A percentile compares a stretch with the other conserved stretches of the same genome.
Evolutionary conservation across 1,284 basidiomycete species (phyloP).

Genomic region (Rhodotorula sp.): DNA sequence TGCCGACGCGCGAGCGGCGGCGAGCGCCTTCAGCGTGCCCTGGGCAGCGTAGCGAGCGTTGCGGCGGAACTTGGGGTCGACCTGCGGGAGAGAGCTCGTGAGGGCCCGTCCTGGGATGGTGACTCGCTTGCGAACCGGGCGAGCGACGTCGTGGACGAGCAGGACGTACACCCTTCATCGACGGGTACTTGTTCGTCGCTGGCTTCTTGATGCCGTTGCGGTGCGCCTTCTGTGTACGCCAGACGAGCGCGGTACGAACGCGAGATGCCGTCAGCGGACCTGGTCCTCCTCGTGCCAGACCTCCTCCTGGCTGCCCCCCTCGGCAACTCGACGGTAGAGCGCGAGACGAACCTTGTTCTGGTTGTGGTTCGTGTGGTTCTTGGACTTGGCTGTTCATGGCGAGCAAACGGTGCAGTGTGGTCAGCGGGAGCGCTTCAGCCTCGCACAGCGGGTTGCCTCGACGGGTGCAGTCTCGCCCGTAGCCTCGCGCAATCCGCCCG

Average conservation of each 20-base stretch:
- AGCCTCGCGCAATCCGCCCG: no score
- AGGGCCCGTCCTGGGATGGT: no score
- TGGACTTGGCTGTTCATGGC: conserved; percentile 56
- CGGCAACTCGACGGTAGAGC: background rate
- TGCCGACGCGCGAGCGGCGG: conserved; percentile 1
- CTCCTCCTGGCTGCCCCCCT: background rate
- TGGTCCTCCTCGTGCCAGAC: background rate
- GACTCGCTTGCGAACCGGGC: background rate
- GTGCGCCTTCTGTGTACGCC: conserved; percentile 70
- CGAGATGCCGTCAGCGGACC: conserved; percentile 1
- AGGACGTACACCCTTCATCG: conserved; percentile 76
- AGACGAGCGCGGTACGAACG: background rate
- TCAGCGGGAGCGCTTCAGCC: no score
- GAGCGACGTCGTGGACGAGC: background rate
- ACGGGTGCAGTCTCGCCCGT: no score
- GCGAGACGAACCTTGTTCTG: conserved; percentile 58
- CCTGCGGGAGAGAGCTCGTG: conserved; percentile 54
- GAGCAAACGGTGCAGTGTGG: background rate
- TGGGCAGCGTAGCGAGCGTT: conserved; percentile 74
- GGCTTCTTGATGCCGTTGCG: conserved; percentile 92
- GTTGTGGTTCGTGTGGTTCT: conserved; percentile 76
- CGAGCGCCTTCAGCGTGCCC: conserved; percentile 58
- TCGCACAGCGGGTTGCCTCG: no score
- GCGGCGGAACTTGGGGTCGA: conserved; percentile 88
- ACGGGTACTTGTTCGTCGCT: conserved; percentile 72